Percentiles rank a stretch among this genome's conserved stretches.
Evolutionary conservation across 371 early-diverging fungal genomes (phyloP).

Genomic region (Phascolomyces articulosus): DNA sequence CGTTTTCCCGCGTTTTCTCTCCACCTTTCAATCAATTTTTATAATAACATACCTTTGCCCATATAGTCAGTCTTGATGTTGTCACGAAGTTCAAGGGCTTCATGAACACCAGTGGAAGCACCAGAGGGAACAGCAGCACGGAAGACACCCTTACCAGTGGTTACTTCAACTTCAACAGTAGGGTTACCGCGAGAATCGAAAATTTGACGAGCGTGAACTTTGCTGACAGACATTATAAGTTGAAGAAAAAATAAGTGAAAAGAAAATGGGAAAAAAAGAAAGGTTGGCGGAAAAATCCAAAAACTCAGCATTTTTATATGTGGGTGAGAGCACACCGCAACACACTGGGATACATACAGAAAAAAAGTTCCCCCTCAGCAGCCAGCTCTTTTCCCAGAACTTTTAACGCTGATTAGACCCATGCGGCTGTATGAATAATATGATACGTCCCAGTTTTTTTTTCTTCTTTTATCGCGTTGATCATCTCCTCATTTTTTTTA

Average conservation of each 20-base stretch:
- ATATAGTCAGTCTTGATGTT: conserved; percentile 81
- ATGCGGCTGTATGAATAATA: too few species aligned
- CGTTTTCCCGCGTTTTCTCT: conserved; percentile 7
- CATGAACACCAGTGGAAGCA: conserved; percentile 98
- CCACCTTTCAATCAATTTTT: background rate
- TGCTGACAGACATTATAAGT: conserved; percentile 56
- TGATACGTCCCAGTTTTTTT: too few species aligned
- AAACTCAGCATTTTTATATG: conserved; percentile 5
- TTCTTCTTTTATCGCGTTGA: too few species aligned
- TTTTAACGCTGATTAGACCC: too few species aligned
- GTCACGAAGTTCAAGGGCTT: conserved; percentile 98
- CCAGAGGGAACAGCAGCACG: conserved; percentile 98
- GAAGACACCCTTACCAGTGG: conserved; percentile 87
- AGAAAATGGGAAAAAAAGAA: conserved; percentile 1
- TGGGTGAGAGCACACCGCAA: too few species aligned
- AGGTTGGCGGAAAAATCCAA: background rate
- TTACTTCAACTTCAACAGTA: conserved; percentile 98
- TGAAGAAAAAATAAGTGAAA: background rate
- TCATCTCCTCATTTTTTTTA: too few species aligned
- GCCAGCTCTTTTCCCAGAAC: too few species aligned
- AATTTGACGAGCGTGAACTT: conserved; percentile 97
- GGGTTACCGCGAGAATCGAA: conserved; percentile 99
- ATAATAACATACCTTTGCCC: conserved; percentile 92
- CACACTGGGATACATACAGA: too few species aligned
- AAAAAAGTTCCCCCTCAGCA: too few species aligned